Base-by-base conservation (phyloP, 192 early-diverging fungal genomes). In the Glomus cerebriforme region DNA sequence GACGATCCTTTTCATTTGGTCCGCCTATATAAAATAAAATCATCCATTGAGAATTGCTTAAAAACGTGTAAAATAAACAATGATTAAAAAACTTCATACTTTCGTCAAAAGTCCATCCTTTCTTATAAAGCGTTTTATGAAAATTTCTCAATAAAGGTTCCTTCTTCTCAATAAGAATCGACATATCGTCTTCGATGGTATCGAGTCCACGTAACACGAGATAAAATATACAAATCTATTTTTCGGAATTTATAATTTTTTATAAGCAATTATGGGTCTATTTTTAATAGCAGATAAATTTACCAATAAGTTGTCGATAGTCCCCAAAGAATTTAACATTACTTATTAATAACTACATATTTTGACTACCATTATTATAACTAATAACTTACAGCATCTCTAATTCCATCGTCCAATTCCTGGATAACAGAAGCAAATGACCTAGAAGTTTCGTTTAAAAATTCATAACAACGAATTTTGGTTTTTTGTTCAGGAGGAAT, bases 101-200 rank as follows among this genome's bases (percentile, higher is more conserved):
- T 79, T 93, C 92, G 35, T 84, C 89, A 73, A 95, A 95, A 73
- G 80, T 92, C 93, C 93, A 94, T 29, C 94, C 94, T 49, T 87
- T 83, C 82, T 95, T 85, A 79, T 90, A 92, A 70, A 96, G 92
- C 62, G 90, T 82, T 71, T 94, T 84, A 79, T 98, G 90, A 86
- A 99, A 99, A 35, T 83, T 82, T 75, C 92, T 84, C 79, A 99
- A 86, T 35, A 98, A 69, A 17, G 89, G 85, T 32, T 90, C 79
- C 85, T 99, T 99, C 78, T 83, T 89, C 9, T 89, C 89, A 24
- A 93, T 82, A 24, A 86, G 84, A 59, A 99, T 88, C 27, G 94
- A 93, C 96, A 99, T 97, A 79, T 99, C 98, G 86, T 99, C 98
- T 86, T 99, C 98, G 74, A 99, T 90, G 2, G 98, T 99, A 83